Evolutionary conservation across 176 grass and related monocot species (phyloP), one percentile per base, ranked within the genome.

Genomic region (Guadua angustifolia): DNA sequence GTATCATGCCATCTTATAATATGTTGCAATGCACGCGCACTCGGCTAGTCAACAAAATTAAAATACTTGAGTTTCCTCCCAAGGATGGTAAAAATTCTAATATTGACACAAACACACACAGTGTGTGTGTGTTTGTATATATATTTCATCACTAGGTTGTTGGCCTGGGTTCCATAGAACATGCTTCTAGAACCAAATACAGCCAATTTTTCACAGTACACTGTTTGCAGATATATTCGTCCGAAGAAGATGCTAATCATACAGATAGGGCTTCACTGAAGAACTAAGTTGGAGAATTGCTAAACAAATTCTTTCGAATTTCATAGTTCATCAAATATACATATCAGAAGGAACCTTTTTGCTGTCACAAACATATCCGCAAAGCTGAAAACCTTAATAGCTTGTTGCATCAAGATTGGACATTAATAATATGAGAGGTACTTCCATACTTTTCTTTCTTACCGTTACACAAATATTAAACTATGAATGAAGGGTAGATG

Each of bases 381-480:
- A 55, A 69, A 81, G 44, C 57, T 82, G 29, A 38, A 55, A 49
- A 26, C 3, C 77, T 32, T 49, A 9, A n/a, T n/a, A n/a, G n/a
- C 11, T 60, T 53, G 7, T 44, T 63, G 46, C 16, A 47, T 79
- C 39, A 68, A 32, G n/a, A 43, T 46, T 33, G n/a, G 55, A 46
- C 33, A 75, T 58, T 24, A 68, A 29, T 39, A 43, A 62, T 26
- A 81, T 85, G n/a, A n/a, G n/a, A n/a, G n/a, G n/a, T n/a, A n/a
- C n/a, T n/a, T n/a, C n/a, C n/a, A n/a, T n/a, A n/a, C n/a, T n/a
- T n/a, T n/a, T n/a, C n/a, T n/a, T n/a, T n/a, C n/a, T n/a, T n/a
- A n/a, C n/a, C n/a, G n/a, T n/a, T n/a, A n/a, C n/a, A n/a, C n/a
- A n/a, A n/a, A n/a, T n/a, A n/a, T n/a, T n/a, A n/a, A n/a, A n/a